Percentiles rank a stretch among this genome's conserved stretches.
phyloP scores from a whole-genome alignment of 495 filamentous ascomycete species.

The Penicillium pancosmium region DNA sequence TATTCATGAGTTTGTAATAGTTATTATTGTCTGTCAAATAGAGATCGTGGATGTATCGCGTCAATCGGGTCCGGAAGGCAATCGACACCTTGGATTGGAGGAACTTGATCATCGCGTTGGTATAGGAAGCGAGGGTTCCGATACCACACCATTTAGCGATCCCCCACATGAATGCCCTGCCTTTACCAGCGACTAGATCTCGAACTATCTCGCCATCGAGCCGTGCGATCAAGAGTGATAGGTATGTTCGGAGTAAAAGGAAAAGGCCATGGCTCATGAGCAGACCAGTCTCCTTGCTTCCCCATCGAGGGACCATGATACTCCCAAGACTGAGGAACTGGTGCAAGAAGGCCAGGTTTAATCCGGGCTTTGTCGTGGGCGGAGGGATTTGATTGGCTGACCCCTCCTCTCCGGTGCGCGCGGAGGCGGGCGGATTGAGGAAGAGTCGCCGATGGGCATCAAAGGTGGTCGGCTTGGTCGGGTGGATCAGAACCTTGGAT shows the following conservation, averaged over 20 bases:
- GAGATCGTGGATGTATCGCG: conserved; percentile 95
- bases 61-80: conserved; percentile 93
- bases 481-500: conserved; percentile 86
- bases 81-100: conserved; percentile 98
- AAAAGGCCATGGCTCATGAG: conserved; percentile 74
- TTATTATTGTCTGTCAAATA: conserved; percentile 93
- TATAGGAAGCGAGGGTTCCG: conserved; percentile 79
- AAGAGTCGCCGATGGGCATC: conserved; percentile 95
- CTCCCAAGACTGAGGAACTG: conserved; percentile 93
- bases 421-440: conserved; percentile 81
- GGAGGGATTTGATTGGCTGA: conserved; percentile 70
- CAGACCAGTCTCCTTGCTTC: conserved; percentile 90
- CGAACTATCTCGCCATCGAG: conserved; percentile 96
- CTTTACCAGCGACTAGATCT: conserved; percentile 93
- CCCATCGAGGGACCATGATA: conserved; percentile 96
- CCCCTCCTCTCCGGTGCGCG: conserved; percentile 71
- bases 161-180: conserved; percentile 83
- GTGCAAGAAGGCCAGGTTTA: conserved; percentile 97
- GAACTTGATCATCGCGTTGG: conserved; percentile 97
- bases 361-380: conserved; percentile 82
- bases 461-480: conserved; percentile 93
- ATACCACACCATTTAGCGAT: conserved; percentile 82
- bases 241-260: conserved; percentile 83
- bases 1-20: conserved; percentile 93
- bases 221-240: conserved; percentile 88